A percentile compares a stretch with the other conserved stretches of the same genome.
These are phyloP conservation scores for Coleophoma cylindrospora DNA, from an alignment of 2,329 filamentous ascomycete species.

Conservation along the genomic window DNA sequence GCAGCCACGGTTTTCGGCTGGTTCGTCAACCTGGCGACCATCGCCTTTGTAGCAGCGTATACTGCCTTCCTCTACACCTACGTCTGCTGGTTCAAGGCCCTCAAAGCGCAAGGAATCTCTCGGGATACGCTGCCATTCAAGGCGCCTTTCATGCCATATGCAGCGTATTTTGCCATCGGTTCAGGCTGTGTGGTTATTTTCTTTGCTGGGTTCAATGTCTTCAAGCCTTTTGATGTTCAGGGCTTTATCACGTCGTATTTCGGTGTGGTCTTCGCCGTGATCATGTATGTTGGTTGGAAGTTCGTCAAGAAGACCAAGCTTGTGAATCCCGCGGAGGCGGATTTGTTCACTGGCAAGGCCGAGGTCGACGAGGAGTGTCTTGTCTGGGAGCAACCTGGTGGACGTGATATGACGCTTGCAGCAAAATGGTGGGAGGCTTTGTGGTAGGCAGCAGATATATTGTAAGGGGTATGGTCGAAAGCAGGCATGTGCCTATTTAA, in stretches of 20 bases:
- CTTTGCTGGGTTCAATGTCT: constrained; percentile 52
- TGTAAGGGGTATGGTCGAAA: too few relatives aligned
- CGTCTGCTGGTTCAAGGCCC: constrained; percentile 44
- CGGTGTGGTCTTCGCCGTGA: constrained; percentile 43
- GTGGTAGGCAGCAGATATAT: background rate
- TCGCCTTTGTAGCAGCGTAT: constrained; percentile 40
- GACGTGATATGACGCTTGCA: background rate
- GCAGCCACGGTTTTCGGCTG: constrained; percentile 43
- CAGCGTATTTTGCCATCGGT: constrained; percentile 42
- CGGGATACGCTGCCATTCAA: constrained; percentile 41
- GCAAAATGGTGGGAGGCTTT: background rate
- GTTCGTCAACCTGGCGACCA: constrained; percentile 47
- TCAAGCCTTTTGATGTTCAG: constrained; percentile 36
- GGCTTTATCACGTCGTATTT: constrained; percentile 51
- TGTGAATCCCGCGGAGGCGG: constrained; percentile 26
- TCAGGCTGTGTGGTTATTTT: constrained; percentile 45
- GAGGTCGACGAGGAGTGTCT: constrained; percentile 27
- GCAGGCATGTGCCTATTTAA: too few relatives aligned
- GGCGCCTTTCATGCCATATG: constrained; percentile 45
- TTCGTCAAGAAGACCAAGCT: constrained; percentile 41
- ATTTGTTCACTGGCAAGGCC: constrained; percentile 32
- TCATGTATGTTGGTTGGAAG: constrained; percentile 64
- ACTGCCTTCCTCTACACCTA: constrained; percentile 40
- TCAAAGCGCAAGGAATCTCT: constrained; percentile 45
- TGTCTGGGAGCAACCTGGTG: background rate